Base-by-base conservation (phyloP, 192 early-diverging fungal species). In the Lobulomyces angularis region DNA sequence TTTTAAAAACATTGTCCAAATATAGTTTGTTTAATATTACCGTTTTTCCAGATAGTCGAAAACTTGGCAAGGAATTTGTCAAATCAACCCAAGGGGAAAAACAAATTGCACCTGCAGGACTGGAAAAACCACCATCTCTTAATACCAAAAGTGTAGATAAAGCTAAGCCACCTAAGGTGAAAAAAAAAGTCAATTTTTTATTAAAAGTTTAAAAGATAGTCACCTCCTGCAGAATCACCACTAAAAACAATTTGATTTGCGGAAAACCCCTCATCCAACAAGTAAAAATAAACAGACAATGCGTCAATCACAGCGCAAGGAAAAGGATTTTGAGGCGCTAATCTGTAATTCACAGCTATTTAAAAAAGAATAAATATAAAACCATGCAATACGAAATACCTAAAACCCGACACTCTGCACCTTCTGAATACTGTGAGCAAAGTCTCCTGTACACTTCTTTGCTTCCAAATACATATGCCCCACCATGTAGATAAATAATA, bases 171-270 rank as follows among this genome's bases (percentile, higher is more conserved):
- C n/a, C n/a, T n/a, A n/a, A n/a, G n/a, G n/a, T n/a, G n/a, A n/a
- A n/a, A n/a, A n/a, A n/a, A n/a, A n/a, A n/a, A n/a, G n/a, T n/a
- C n/a, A n/a, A n/a, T n/a, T n/a, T n/a, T n/a, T n/a, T n/a, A n/a
- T n/a, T n/a, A n/a, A n/a, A n/a, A n/a, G n/a, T n/a, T n/a, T n/a
- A n/a, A n/a, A n/a, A n/a, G n/a, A n/a, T n/a, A n/a, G n/a, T n/a
- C n/a, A n/a, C 46, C 46, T 18, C 46, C 46, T 6, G 46, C 46
- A 9, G 32, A 35, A 26, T 48, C 46, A 17, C 46, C 46, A 7
- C 16, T 41, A 3, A 48, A 18, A 7, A 33, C 30, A 26, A 48
- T 48, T 11, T 48, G 37, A 4, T 36, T 9, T 21, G 46, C 37
- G 9, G 21, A 22, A 28, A 29, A 25, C 3, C 27, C 27, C 27